Base-by-base conservation (phyloP, 169 alveolate genomes). In the Eimeria maxima region DNA sequence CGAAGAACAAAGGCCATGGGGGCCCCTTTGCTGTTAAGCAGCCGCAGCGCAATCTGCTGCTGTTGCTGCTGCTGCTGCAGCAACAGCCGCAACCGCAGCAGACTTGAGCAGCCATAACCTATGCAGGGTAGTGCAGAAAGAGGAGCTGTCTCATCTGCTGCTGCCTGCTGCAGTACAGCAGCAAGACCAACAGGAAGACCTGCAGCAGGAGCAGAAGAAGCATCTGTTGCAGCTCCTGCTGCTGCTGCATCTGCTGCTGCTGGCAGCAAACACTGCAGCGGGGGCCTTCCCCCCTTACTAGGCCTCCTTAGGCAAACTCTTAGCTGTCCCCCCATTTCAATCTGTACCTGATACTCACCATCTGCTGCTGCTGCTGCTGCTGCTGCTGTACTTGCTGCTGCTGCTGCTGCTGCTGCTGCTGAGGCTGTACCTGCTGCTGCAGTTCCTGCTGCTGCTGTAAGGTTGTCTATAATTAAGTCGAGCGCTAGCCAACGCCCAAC, bases 51-150 rank as follows among this genome's bases (percentile, higher is more conserved):
- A 24, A 81, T 69, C 73, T 11, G 90, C 71, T 27, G 67, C 71
- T 81, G 90, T 73, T 81, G 90, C 73, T 81, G 90, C 90, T 81
- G 90, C 71, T 50, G 71, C 67, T 57, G 71, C 90, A 81, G 90
- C 71, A 81, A 71, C 50, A 81, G 90, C 69, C 90, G 67, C 73
- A 81, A 71, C 67, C 90, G 67, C 47, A 45, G 55, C 73, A 81
- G 71, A 47, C 90, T 53, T 24, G 73, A 45, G 90, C 90, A 81
- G 44, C 90, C 90, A 20, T 16, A 33, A 16, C 90, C 90, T 13
- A 81, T 14, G 47, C 90, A 81, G 24, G 90, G 90, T 22, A 81
- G 90, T 13, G 90, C 71, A 50, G 90, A 73, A 24, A 81, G 90
- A 8, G 4, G 71, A 24, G 90, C 90, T 47, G 71, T 81, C 67